Percentiles rank a stretch among this genome's conserved stretches.
Evolutionary conservation across 495 filamentous ascomycete genomes (phyloP).

Genomic region (Neurospora sp.): DNA sequence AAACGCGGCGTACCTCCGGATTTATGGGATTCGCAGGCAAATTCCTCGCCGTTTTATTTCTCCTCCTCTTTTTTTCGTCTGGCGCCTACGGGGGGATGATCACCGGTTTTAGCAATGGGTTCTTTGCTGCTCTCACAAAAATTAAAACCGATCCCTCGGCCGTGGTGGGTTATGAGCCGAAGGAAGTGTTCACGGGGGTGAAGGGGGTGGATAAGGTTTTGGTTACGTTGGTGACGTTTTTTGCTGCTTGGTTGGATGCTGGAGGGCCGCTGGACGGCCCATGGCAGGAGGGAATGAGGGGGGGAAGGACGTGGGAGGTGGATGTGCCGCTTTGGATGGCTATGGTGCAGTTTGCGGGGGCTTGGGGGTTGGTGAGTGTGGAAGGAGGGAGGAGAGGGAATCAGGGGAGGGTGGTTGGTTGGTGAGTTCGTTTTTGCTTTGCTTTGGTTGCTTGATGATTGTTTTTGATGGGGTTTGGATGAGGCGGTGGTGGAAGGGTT

Average conservation of each 20-base stretch:
- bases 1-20: not conserved
- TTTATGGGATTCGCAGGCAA: not conserved
- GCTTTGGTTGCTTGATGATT: not conserved
- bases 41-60: not conserved
- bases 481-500: not conserved
- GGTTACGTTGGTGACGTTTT: conserved; percentile 40
- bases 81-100: not conserved
- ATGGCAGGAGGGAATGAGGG: conserved; percentile 5
- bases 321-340: conserved; percentile 40
- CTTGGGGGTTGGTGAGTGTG: conserved; percentile 45
- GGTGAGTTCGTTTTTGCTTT: conserved; percentile 26
- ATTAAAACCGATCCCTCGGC: not conserved
- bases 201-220: conserved; percentile 37
- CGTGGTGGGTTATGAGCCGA: not conserved
- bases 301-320: conserved; percentile 29
- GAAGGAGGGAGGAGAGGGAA: conserved; percentile 50
- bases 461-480: not conserved
- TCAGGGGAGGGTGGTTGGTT: conserved; percentile 38
- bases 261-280: too few relatives aligned
- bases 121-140: not conserved
- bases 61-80: not conserved
- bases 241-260: conserved; percentile 42
- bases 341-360: conserved; percentile 44
- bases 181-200: conserved; percentile 39
- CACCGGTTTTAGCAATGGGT: not conserved